Percentiles rank a stretch among this genome's conserved stretches.
Evolutionary conservation across 305 asterid species (phyloP).

Genomic region (Fraxinus xanthoxyloides): DNA sequence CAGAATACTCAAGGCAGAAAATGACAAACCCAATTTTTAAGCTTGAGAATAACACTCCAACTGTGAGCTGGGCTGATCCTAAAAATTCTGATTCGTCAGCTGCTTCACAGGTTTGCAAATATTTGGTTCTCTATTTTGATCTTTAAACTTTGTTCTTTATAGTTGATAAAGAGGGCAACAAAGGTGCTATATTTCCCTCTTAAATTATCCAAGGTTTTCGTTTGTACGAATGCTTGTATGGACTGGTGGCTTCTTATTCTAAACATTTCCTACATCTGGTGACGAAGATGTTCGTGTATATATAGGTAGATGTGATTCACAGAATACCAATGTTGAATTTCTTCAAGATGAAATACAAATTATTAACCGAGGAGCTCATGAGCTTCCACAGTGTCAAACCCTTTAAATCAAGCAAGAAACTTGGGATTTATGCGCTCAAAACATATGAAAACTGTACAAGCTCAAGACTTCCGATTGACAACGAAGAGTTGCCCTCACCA

Average conservation of each 20-base stretch:
- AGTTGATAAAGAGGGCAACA: neutral
- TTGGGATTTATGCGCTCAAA: neutral
- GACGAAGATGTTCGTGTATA: neutral
- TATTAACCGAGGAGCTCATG: neutral
- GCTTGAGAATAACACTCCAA: constrained; percentile 53
- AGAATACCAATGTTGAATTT: neutral
- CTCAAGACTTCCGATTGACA: neutral
- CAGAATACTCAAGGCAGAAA: constrained; percentile 47
- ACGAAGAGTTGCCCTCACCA: neutral
- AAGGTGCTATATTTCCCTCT: neutral
- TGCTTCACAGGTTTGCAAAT: constrained; percentile 24
- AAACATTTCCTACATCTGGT: neutral
- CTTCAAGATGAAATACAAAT: neutral
- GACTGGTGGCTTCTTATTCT: neutral
- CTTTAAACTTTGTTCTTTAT: neutral
- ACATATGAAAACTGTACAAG: neutral
- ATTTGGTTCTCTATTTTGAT: neutral
- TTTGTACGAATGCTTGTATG: neutral
- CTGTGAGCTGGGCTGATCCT: constrained; percentile 67
- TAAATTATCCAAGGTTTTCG: neutral
- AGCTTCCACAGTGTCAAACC: neutral
- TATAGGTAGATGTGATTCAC: neutral
- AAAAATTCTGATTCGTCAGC: constrained; percentile 45
- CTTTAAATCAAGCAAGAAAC: neutral
- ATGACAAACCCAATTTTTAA: constrained; percentile 45